Evolutionary conservation across 768 basidiomycete species (phyloP).

Genomic region (Mycena floridula): DNA sequence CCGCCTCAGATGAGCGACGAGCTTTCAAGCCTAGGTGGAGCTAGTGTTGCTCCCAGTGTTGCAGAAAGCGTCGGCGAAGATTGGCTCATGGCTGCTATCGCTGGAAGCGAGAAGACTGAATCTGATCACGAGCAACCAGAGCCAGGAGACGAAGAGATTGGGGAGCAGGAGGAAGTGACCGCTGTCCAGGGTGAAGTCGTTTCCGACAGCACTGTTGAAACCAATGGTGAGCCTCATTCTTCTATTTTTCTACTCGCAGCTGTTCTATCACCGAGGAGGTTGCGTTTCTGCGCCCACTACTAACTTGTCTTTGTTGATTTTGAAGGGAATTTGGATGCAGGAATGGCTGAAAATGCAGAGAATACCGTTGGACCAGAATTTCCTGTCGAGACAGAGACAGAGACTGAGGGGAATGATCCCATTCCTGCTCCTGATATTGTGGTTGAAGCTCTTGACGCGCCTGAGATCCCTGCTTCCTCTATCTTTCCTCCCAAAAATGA

Average conservation of each 20-base stretch:
- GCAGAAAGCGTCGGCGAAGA: slow-evolving; percentile 78
- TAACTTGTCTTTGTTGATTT: slow-evolving; percentile 39
- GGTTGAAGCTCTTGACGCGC: slow-evolving; percentile 12
- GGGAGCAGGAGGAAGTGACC: slow-evolving; percentile 31
- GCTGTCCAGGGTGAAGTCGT: slow-evolving; percentile 26
- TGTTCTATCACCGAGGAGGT: slow-evolving; percentile 42
- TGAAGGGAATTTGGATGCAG: slow-evolving; percentile 39
- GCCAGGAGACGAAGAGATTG: slow-evolving; percentile 36
- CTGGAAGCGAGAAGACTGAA: slow-evolving; percentile 52
- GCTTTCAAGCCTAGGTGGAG: slow-evolving; percentile 46
- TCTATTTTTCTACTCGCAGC: slow-evolving; percentile 21
- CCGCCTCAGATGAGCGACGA: slow-evolving; percentile 59
- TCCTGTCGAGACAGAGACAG: too few species aligned
- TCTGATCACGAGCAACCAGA: slow-evolving; percentile 25
- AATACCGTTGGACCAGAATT: too few species aligned
- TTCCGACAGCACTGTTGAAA: slow-evolving; percentile 21
- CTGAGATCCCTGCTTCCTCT: slow-evolving; percentile 23
- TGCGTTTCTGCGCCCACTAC: slow-evolving; percentile 51
- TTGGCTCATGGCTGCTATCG: slow-evolving; percentile 88
- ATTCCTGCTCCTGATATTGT: slow-evolving; percentile 16
- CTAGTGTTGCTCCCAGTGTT: slow-evolving; percentile 57
- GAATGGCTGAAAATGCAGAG: slow-evolving; percentile 26
- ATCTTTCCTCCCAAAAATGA: slow-evolving; percentile 24
- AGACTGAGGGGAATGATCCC: slow-evolving; percentile 4
- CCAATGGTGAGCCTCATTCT: slow-evolving; percentile 49